A percentile compares a stretch with the other conserved stretches of the same genome.
Conservation (phyloP, 2,329 filamentous ascomycete species). For the Aureobasidium sp. region DNA sequence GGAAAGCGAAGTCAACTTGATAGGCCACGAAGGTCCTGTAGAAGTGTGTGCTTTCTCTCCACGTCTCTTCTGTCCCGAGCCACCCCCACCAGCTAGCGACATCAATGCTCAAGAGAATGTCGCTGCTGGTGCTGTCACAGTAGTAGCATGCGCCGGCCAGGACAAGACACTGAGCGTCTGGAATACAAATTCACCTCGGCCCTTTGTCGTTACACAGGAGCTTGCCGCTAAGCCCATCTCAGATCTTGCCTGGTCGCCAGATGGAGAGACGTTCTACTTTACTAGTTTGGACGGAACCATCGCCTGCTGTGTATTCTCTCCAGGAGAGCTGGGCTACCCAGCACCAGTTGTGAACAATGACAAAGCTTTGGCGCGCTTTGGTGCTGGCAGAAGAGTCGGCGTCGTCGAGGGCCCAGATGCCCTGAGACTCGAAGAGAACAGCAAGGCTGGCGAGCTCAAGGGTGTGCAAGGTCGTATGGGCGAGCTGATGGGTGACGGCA, state of each 20-base stretch:
- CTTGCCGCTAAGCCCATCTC: constrained; percentile 86
- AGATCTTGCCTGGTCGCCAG: constrained; percentile 87
- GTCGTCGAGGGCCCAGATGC: constrained; percentile 91
- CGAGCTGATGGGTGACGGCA: constrained; percentile 87
- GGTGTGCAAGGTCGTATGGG: constrained; percentile 95
- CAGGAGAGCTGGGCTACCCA: constrained; percentile 83
- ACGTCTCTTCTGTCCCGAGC: constrained; percentile 71
- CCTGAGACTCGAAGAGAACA: constrained; percentile 78
- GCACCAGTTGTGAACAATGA: constrained; percentile 83
- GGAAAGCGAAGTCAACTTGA: constrained; percentile 95
- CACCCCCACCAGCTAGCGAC: constrained; percentile 46
- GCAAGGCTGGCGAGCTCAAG: constrained; percentile 82
- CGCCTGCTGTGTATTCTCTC: constrained; percentile 71
- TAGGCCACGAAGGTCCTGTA: constrained; percentile 92
- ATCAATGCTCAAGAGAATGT: constrained; percentile 36
- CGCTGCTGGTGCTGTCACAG: constrained; percentile 60
- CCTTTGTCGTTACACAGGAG: constrained; percentile 84
- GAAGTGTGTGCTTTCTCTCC: constrained; percentile 98
- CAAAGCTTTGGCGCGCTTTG: constrained; percentile 86
- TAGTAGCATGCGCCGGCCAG: constrained; percentile 93
- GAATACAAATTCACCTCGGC: constrained; percentile 92
- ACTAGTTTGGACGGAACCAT: constrained; percentile 88
- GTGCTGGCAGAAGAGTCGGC: constrained; percentile 78
- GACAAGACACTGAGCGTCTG: constrained; percentile 95
- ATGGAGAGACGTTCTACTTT: constrained; percentile 78